A percentile compares a stretch with the other conserved stretches of the same genome.
Conservation (phyloP, 768 basidiomycete species). For the Collybia mongolica region DNA sequence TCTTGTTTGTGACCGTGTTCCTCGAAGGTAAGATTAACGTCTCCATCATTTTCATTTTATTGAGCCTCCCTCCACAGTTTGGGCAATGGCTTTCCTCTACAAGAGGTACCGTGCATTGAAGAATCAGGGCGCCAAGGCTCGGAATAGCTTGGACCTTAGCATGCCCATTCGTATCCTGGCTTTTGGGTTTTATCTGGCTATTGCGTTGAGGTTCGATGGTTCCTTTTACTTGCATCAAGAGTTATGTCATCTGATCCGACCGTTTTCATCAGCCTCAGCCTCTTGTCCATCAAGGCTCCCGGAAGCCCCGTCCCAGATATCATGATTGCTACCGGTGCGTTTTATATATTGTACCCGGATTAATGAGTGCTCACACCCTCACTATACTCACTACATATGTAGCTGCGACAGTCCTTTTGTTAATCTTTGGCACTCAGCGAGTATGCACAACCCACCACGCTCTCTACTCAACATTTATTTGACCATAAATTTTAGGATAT, state of each 20-base stretch:
- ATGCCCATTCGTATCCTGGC: slow-evolving; percentile 43
- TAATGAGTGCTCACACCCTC: too few relatives aligned
- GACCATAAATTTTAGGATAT: slow-evolving; percentile 29
- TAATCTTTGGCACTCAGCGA: slow-evolving; percentile 47
- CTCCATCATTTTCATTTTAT: neutral
- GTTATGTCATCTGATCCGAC: neutral
- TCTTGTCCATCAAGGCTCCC: slow-evolving; percentile 42
- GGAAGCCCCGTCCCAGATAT: slow-evolving; percentile 46
- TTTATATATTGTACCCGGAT: neutral
- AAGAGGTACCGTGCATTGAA: slow-evolving; percentile 25
- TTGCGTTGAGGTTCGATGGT: slow-evolving; percentile 36
- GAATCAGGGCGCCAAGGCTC: slow-evolving; percentile 18
- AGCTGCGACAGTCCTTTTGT: slow-evolving; percentile 43
- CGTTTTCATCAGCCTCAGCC: slow-evolving; percentile 32
- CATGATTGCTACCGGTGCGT: slow-evolving; percentile 43
- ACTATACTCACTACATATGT: too few relatives aligned
- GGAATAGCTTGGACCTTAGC: slow-evolving; percentile 36
- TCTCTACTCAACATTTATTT: neutral
- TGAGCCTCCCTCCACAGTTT: slow-evolving; percentile 25
- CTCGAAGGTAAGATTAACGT: slow-evolving; percentile 32
- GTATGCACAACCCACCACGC: slow-evolving; percentile 17
- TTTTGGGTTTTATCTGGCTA: slow-evolving; percentile 41
- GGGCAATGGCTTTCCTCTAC: slow-evolving; percentile 38
- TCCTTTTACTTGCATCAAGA: neutral
- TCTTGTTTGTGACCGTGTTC: slow-evolving; percentile 36